Conservation (phyloP, 495 filamentous ascomycete genomes). For the Pyronema omphalodes region DNA sequence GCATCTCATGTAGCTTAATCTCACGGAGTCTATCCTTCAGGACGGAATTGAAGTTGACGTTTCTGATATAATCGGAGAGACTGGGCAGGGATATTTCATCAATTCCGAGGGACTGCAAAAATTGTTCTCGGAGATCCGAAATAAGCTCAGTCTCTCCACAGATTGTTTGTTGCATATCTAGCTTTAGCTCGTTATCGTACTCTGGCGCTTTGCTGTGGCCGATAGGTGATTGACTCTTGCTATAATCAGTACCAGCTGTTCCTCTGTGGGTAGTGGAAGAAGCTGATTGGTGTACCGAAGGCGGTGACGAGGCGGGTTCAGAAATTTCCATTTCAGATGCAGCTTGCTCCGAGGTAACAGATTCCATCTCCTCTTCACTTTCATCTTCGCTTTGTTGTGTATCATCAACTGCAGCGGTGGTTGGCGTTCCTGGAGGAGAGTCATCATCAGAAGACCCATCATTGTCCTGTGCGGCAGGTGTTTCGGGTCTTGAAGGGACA, state of each 20-base stretch:
- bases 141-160: not conserved
- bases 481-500: not conserved
- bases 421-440: not conserved
- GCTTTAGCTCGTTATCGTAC: not conserved
- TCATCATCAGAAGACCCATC: not conserved
- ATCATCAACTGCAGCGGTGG: not conserved
- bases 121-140: not conserved
- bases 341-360: not conserved
- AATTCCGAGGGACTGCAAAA: not conserved
- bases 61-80: not conserved
- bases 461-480: not conserved
- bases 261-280: not conserved
- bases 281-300: not conserved
- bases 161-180: not conserved
- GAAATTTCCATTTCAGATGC: not conserved
- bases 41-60: conserved; percentile 1
- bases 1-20: conserved; percentile 2
- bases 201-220: not conserved
- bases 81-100: not conserved
- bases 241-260: too few relatives aligned
- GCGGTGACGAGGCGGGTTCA: not conserved
- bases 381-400: not conserved
- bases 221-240: too few relatives aligned
- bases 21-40: conserved; percentile 3
- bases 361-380: not conserved